phyloP scores from a whole-genome alignment of 2,329 filamentous ascomycete species.

The Neocatenulostroma microsporum region DNA sequence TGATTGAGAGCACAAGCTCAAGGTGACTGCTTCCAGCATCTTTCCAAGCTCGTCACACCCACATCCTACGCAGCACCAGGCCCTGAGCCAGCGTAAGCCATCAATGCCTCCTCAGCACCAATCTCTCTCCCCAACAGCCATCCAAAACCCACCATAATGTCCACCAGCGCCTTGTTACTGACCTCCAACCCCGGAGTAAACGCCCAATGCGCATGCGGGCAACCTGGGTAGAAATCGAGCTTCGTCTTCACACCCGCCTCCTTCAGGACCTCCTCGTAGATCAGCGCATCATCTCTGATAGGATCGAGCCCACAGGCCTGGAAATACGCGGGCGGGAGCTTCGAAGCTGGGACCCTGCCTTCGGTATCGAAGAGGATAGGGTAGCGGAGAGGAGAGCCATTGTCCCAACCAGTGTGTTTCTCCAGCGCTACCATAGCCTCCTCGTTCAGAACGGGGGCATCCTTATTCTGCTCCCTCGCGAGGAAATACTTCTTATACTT shows the following conservation, averaged over 20 bases:
- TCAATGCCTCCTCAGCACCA: slow-evolving; percentile 10
- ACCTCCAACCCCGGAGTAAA: slow-evolving; percentile 27
- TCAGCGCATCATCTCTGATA: slow-evolving; percentile 45
- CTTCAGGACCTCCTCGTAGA: slow-evolving; percentile 44
- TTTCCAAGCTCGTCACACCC: too few relatives aligned
- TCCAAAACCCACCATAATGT: slow-evolving; percentile 27
- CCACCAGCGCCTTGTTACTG: slow-evolving; percentile 20
- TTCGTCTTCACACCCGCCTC: slow-evolving; percentile 40
- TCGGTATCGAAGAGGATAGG: slow-evolving; percentile 30
- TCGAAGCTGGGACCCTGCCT: slow-evolving; percentile 21
- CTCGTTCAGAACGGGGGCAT: slow-evolving; percentile 28
- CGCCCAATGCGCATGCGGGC: slow-evolving; percentile 36
- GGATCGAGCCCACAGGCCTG: slow-evolving; percentile 47
- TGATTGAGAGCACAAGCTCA: too few relatives aligned
- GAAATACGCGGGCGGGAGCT: slow-evolving; percentile 42
- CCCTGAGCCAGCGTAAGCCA: too few relatives aligned
- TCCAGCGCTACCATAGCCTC: slow-evolving; percentile 12
- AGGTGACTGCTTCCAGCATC: too few relatives aligned
- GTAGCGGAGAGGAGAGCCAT: slow-evolving; percentile 17
- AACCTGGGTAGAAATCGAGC: slow-evolving; percentile 37
- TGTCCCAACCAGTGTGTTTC: slow-evolving; percentile 12
- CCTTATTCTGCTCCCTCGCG: slow-evolving; percentile 36
- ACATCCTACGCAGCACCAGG: too few relatives aligned
- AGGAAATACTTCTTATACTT: slow-evolving; percentile 35
- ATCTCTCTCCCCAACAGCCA: slow-evolving; percentile 28